A percentile compares a stretch with the other conserved stretches of the same genome.
phyloP scores from a whole-genome alignment of 2,329 filamentous ascomycete genomes.

The Colletotrichum sp. region DNA sequence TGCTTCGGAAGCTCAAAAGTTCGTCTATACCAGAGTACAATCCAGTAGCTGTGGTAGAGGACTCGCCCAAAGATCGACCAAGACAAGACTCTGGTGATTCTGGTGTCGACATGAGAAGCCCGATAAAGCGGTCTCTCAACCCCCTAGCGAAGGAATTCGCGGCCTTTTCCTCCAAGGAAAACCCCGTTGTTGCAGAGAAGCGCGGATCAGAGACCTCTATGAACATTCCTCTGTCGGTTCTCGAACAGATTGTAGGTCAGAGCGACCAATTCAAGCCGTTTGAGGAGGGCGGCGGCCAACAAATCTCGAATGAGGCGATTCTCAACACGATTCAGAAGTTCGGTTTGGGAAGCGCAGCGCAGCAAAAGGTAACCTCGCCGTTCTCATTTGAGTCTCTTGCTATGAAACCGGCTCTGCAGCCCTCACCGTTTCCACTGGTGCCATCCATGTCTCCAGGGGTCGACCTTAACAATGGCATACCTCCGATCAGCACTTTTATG shows the following conservation, averaged over 20 bases:
- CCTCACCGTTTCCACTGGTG: neutral
- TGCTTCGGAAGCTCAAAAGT: conserved; percentile 8
- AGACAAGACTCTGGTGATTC: conserved; percentile 1
- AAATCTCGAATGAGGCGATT: neutral
- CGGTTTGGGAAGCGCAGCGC: neutral
- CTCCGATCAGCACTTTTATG: neutral
- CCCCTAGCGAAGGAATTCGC: conserved; percentile 17
- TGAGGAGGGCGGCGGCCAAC: neutral
- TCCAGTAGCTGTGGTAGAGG: neutral
- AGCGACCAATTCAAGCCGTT: neutral
- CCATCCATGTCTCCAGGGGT: neutral
- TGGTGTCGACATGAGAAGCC: neutral
- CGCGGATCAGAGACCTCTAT: conserved; percentile 3
- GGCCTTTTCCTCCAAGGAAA: neutral
- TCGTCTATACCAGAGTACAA: neutral
- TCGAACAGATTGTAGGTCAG: neutral
- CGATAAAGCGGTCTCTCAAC: conserved; percentile 7
- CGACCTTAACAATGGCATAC: neutral
- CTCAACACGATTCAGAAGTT: neutral
- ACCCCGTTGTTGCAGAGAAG: neutral
- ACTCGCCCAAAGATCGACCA: neutral
- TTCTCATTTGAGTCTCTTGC: neutral
- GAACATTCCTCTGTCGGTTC: conserved; percentile 9
- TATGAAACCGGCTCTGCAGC: neutral
- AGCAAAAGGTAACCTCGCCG: neutral